These are phyloP conservation scores for Lantana camara DNA, from an alignment of 257 asterid species.

Conservation along the genomic window DNA sequence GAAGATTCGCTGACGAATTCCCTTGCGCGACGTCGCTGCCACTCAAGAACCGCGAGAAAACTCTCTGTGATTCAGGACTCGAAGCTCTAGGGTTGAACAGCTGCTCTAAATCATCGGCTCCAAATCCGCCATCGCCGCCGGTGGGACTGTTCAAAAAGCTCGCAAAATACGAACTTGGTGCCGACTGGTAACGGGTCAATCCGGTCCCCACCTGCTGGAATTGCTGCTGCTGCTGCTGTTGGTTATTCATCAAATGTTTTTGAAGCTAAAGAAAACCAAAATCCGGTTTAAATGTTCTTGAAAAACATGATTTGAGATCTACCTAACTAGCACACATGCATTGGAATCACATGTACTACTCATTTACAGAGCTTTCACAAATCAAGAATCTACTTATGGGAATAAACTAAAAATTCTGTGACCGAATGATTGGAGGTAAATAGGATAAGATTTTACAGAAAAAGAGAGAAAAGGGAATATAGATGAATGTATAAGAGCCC, in stretches of 20 bases:
- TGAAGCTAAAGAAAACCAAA: background rate
- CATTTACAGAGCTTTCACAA: background rate
- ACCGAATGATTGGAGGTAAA: constrained; percentile 20
- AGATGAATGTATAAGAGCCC: background rate
- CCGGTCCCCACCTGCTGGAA: constrained; percentile 45
- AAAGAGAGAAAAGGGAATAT: constrained; percentile 21
- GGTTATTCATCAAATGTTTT: constrained; percentile 29
- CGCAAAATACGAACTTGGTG: constrained; percentile 77
- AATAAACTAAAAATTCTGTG: background rate
- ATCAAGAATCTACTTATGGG: background rate
- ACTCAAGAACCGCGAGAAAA: constrained; percentile 42
- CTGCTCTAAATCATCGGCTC: constrained; percentile 57
- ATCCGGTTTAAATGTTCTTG: background rate
- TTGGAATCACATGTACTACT: background rate
- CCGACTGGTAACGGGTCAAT: constrained; percentile 73
- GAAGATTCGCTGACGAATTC: background rate
- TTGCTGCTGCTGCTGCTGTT: constrained; percentile 31
- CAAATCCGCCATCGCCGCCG: constrained; percentile 47
- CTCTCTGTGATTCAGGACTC: constrained; percentile 43
- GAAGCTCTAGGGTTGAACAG: constrained; percentile 54
- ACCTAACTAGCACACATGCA: background rate
- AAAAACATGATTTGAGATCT: background rate
- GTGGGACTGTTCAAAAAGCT: constrained; percentile 41
- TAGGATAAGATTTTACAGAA: constrained; percentile 14
- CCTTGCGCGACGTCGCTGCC: background rate